Evolutionary conservation across 495 filamentous ascomycete genomes (phyloP).

Genomic region (Penicillium longicatenatum): DNA sequence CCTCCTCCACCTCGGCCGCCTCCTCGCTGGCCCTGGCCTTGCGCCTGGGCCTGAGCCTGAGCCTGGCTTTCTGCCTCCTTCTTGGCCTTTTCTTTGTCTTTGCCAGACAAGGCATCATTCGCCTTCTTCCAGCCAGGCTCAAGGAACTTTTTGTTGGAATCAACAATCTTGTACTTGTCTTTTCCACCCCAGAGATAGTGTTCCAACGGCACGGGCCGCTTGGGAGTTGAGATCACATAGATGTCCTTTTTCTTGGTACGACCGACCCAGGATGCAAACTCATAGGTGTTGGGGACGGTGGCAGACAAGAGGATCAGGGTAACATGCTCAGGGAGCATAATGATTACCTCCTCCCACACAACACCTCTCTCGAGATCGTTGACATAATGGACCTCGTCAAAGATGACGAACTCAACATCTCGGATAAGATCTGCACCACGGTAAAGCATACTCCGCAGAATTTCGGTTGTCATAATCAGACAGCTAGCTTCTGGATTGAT

Average conservation of each 20-base stretch:
- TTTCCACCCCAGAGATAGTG: constrained; percentile 96
- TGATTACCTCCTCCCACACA: constrained; percentile 99
- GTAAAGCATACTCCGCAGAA: constrained; percentile 97
- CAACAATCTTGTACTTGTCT: constrained; percentile 90
- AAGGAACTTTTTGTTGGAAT: constrained; percentile 84
- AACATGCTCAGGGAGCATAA: constrained; percentile 97
- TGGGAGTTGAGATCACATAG: constrained; percentile 96
- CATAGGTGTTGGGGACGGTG: constrained; percentile 94
- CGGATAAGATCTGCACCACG: constrained; percentile 93
- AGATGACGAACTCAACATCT: constrained; percentile 98
- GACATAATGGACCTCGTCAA: constrained; percentile 98
- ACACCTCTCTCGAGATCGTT: constrained; percentile 97
- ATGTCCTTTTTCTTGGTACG: constrained; percentile 98
- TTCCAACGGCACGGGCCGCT: constrained; percentile 91
- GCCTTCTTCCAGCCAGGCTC: constrained; percentile 95
- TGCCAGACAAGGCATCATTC: constrained; percentile 77
- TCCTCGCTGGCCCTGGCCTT: constrained; percentile 54
- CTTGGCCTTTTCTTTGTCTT: constrained; percentile 71
- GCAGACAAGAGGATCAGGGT: constrained; percentile 93
- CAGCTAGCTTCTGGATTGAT: constrained; percentile 98
- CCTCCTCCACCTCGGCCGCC: constrained; percentile 39
- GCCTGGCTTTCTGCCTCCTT: constrained; percentile 49
- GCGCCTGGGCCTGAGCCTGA: neutral
- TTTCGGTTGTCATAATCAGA: constrained; percentile 99
- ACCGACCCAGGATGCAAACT: constrained; percentile 98